phyloP scores from a whole-genome alignment of 1,139 yeast species.

The Pichia inconspicua region DNA sequence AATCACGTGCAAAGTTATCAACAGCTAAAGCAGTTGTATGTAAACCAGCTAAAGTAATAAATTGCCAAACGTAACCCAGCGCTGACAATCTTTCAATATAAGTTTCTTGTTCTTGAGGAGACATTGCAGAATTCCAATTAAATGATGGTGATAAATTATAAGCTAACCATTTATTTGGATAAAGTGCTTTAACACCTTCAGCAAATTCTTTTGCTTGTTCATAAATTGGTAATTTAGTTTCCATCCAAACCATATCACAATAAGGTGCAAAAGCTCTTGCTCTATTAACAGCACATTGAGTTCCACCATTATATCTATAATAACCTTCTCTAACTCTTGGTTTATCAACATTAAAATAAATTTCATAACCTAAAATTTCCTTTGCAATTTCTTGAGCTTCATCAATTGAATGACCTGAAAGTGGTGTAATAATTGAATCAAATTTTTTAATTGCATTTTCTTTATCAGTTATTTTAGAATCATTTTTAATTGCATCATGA shows the following conservation, averaged over 20 bases:
- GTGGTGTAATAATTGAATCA: slow-evolving; percentile 63
- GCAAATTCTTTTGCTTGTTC: slow-evolving; percentile 93
- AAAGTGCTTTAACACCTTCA: slow-evolving; percentile 73
- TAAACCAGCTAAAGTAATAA: slow-evolving; percentile 93
- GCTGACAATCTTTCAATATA: slow-evolving; percentile 81
- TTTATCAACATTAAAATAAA: slow-evolving; percentile 92
- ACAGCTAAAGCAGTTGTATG: slow-evolving; percentile 94
- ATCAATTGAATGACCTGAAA: slow-evolving; percentile 64
- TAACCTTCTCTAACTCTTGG: slow-evolving; percentile 96
- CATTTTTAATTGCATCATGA: slow-evolving; percentile 66
- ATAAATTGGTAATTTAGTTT: slow-evolving; percentile 91
- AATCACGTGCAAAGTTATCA: slow-evolving; percentile 75
- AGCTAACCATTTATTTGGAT: slow-evolving; percentile 91
- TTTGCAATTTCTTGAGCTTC: slow-evolving; percentile 77
- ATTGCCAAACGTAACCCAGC: slow-evolving; percentile 96
- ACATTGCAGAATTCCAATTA: slow-evolving; percentile 97
- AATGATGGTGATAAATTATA: slow-evolving; percentile 94
- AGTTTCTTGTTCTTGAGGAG: slow-evolving; percentile 78
- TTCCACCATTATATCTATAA: slow-evolving; percentile 94
- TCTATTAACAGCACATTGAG: slow-evolving; percentile 95
- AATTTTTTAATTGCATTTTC: slow-evolving; percentile 58
- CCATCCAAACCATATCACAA: slow-evolving; percentile 98
- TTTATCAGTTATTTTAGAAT: slow-evolving; percentile 51
- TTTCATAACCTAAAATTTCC: slow-evolving; percentile 71
- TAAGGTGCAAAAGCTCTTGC: slow-evolving; percentile 94